Percentiles rank a stretch among this genome's conserved stretches.
Evolutionary conservation across 805 yeast genomes (phyloP).

Genomic region (Cephaloascus albidus): DNA sequence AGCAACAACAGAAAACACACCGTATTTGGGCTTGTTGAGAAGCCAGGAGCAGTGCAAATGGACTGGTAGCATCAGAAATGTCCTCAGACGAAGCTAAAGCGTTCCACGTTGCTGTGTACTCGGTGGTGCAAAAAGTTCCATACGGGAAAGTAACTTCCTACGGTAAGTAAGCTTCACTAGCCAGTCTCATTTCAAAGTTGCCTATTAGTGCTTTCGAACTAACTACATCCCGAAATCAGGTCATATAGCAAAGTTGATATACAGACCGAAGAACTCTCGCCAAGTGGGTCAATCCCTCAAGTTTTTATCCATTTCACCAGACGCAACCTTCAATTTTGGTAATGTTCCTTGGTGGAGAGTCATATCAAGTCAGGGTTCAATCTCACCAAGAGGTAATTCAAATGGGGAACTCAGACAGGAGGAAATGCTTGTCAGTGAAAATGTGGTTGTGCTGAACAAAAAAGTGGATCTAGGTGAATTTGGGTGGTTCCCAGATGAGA

Average conservation of each 20-base stretch:
- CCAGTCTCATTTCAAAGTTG: not conserved
- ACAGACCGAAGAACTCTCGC: constrained; percentile 57
- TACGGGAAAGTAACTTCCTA: constrained; percentile 59
- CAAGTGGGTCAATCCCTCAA: constrained; percentile 71
- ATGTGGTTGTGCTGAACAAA: constrained; percentile 27
- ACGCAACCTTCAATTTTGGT: constrained; percentile 12
- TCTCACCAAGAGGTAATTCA: constrained; percentile 39
- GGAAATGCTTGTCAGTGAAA: constrained; percentile 34
- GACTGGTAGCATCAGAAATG: not conserved
- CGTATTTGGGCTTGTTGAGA: not conserved
- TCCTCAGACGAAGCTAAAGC: constrained; percentile 36
- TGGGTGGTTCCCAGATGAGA: constrained; percentile 67
- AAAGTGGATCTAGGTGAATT: constrained; percentile 31
- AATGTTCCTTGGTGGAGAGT: constrained; percentile 81
- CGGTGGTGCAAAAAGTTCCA: constrained; percentile 45
- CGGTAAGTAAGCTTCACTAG: constrained; percentile 25
- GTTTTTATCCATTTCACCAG: constrained; percentile 21
- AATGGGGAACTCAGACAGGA: constrained; percentile 38
- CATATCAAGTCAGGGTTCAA: constrained; percentile 50
- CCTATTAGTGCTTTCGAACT: no score
- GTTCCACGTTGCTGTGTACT: constrained; percentile 55
- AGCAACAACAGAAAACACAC: not conserved
- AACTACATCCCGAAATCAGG: no score
- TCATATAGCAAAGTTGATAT: constrained; percentile 58
- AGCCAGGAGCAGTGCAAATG: not conserved